Evolutionary conservation across 306 rosid genomes (phyloP), one percentile per base, ranked within the genome.

Genomic region (Fagus sylvatica): DNA sequence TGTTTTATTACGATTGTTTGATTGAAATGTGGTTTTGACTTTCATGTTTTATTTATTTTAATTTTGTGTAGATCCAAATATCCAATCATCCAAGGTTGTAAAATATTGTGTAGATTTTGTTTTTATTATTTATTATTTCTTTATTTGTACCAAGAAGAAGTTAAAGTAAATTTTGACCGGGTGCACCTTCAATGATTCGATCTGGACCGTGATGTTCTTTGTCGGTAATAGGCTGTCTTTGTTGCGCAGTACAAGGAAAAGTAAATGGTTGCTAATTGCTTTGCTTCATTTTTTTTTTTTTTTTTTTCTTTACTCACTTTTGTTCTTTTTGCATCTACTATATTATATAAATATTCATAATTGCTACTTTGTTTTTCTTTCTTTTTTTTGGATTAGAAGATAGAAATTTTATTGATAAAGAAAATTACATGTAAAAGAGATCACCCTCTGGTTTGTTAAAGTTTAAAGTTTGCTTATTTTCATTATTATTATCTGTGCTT

Each of bases 291-390:
- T 49, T 34, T 54, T 69, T 69, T 2, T 19, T 28, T n/a, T 16
- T 55, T 59, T 79, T 15, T 84, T 76, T 79, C 87, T 77, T 72
- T 80, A 55, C 81, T 69, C 71, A 59, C 87, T 84, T 82, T 86
- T 54, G 49, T 75, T 75, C 80, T 78, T 74, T 77, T 37, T 80
- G 28, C 69, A 28, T 84, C 59, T 76, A 71, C 65, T n/a, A 41
- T 75, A 49, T n/a, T 72, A 5, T 37, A 40, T 57, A 61, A 60
- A 74, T 33, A 30, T 41, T 32, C 57, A 53, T 22, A 39, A 32
- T 48, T 53, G 54, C 22, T 53, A n/a, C 59, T 28, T n/a, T n/a
- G n/a, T n/a, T n/a, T n/a, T n/a, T n/a, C n/a, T n/a, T n/a, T n/a
- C n/a, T n/a, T n/a, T n/a, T n/a, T n/a, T n/a, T n/a, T n/a, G n/a